Evolutionary conservation across 1,284 basidiomycete genomes (phyloP).

Genomic region (Mycosarcoma mackinlayi): DNA sequence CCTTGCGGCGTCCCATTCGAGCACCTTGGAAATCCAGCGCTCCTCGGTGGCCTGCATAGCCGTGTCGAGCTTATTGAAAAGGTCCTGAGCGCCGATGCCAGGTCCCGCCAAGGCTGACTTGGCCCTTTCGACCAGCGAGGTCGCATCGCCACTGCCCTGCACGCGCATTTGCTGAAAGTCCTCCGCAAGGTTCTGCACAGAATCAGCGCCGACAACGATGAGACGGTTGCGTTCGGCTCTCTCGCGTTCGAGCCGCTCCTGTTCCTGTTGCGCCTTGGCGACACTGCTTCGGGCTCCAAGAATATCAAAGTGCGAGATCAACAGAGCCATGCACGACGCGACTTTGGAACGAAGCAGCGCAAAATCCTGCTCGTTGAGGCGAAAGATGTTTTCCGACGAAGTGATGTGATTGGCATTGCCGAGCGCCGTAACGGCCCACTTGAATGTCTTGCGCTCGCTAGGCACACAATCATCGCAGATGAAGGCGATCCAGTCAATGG

Average conservation of each 20-base stretch:
- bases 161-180: conserved; percentile 37
- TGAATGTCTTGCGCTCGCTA: conserved; percentile 94
- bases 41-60: conserved; percentile 60
- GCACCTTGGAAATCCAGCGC: conserved; percentile 55
- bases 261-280: conserved; percentile 62
- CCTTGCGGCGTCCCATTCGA: conserved; percentile 62
- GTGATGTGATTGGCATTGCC: conserved; percentile 93
- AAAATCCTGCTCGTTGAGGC: conserved; percentile 82
- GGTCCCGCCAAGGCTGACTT: conserved; percentile 63
- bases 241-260: conserved; percentile 60
- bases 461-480: conserved; percentile 98
- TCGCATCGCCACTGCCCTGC: conserved; percentile 70
- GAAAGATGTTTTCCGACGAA: conserved; percentile 83
- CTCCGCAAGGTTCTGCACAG: conserved; percentile 29
- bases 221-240: conserved; percentile 54
- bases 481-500: conserved; percentile 86
- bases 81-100: conserved; percentile 47
- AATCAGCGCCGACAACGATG: conserved; percentile 36
- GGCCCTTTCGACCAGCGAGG: conserved; percentile 72
- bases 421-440: conserved; percentile 96
- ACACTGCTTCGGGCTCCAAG: conserved; percentile 68
- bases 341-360: conserved; percentile 89
- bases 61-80: conserved; percentile 54
- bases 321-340: conserved; percentile 92
- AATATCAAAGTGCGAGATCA: conserved; percentile 98